Base-by-base conservation (phyloP, 352 stramenopile genomes). In the Globisporangium carolinianum region DNA sequence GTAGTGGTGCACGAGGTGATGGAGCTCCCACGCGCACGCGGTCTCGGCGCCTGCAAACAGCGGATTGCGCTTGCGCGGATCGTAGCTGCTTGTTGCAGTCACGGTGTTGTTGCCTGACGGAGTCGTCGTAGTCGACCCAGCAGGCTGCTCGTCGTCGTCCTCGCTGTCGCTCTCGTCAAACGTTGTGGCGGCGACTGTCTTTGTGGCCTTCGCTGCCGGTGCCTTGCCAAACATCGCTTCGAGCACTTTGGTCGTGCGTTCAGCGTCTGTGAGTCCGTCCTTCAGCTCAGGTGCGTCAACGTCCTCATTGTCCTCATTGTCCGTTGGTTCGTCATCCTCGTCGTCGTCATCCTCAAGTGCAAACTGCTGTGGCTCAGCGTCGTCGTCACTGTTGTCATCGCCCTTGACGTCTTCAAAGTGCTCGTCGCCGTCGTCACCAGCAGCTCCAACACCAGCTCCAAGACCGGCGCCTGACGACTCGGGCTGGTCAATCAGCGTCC, bases 11-110 rank as follows among this genome's bases (percentile, higher is more conserved):
- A 78, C 63, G 32, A 99, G 67, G 61, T 97, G 68, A 41, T 87
- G 76, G 48, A 98, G 64, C 69, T 99, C 97, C 94, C 95, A 99
- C 11, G 96, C 76, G 47, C 79, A 92, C 55, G 81, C 69, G 15
- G 68, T 76, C 46, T 88, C 83, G 43, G 76, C 83, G 36, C 67
- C 77, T 8, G 89, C 76, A 53, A 79, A 97, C 36, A 93, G 62
- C 32, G 91, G 91, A 56, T 97, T 96, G 38, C 90, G 83, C 74
- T 97, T 97, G 18, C 48, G 63, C 10, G 76, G 75, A 60, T 97
- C 83, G 69, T 97, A 97, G 51, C 68, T 63, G 53, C 68, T 45
- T 32, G 64, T 53, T 36, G 15, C 6, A 12, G 8, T 6, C 11
- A 32, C 4, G 14, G 18, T 32, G 14, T 17, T 3, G 3, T 12